Conservation (phyloP, 2,329 filamentous ascomycete genomes). For the Akanthomyces lecanii region DNA sequence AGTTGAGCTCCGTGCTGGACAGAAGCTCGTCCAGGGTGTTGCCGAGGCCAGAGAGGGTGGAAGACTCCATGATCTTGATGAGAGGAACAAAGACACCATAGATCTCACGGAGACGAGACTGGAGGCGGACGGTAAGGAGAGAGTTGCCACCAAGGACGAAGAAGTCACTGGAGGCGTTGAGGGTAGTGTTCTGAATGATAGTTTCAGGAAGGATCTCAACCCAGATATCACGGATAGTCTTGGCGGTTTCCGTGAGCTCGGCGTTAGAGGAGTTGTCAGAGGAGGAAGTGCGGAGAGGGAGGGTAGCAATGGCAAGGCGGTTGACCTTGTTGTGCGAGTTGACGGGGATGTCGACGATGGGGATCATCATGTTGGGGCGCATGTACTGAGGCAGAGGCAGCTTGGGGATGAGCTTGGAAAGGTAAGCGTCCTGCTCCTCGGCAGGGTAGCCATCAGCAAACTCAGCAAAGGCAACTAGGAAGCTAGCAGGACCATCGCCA, state of each 20-base stretch:
- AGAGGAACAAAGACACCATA: conserved; percentile 33
- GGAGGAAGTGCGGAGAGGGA: conserved; percentile 11
- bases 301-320: conserved; percentile 14
- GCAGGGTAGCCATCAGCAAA: conserved; percentile 19
- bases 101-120: conserved; percentile 28
- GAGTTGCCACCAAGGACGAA: conserved; percentile 42
- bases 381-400: conserved; percentile 19
- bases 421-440: conserved; percentile 14
- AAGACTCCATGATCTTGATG: conserved; percentile 34
- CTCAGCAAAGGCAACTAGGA: conserved; percentile 29
- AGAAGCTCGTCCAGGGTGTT: conserved; percentile 23
- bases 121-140: conserved; percentile 36
- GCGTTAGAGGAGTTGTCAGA: conserved; percentile 2
- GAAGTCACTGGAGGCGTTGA: conserved; percentile 33
- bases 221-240: conserved; percentile 19
- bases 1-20: conserved; percentile 22
- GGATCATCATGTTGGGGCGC: conserved; percentile 16
- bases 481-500: conserved; percentile 16
- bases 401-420: conserved; percentile 10
- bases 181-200: conserved; percentile 18
- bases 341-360: conserved; percentile 10
- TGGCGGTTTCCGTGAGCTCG: conserved; percentile 10
- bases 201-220: conserved; percentile 20
- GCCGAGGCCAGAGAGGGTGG: conserved; percentile 38
- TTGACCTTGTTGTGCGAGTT: conserved; percentile 18